Base-by-base conservation (phyloP, 306 rosid species). In the Corylus americana region DNA sequence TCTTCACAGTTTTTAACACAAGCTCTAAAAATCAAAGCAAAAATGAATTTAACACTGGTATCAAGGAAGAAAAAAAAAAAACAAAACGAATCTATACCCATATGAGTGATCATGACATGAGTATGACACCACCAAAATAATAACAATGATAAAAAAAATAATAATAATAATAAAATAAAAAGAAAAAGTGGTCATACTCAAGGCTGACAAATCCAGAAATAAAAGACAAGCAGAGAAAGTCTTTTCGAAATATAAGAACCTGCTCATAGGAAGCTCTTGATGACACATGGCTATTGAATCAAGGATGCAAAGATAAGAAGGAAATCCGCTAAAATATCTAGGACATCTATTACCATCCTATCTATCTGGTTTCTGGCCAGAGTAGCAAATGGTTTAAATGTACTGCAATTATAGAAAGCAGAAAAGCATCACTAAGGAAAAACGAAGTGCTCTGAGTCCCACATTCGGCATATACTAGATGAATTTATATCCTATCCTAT, bases 1-100 rank as follows among this genome's bases (percentile, higher is more conserved):
- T 85, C 86, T 74, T 80, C 87, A 87, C 97, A 93, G 71, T 88
- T 79, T 71, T 70, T 83, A 22, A 91, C 82, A 79, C 97, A 93
- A 29, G 37, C 84, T 85, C 97, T 93, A 29, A 72, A 75, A 31
- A 80, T 14, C 75, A 74, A 68, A 64, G 58, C 17, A 51, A 67
- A 51, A 59, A 61, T 57, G 27, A 39, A 55, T 11, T 50, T 45
- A 25, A 5, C 50, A 29, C 1, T 48, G 25, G 45, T 45, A 67
- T 58, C 53, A 81, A 20, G 50, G 29, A 6, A 42, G 8, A 5
- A 42, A 6, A 5, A 42, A 42, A 42, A 1, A 42, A 75, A 22
- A 55, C 25, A 70, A 75, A 51, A 29, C 37, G n/a, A 39, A 11
- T 42, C 50, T 17, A 44, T 4, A 39, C 3, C 20, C 2, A 67